Percentiles rank a stretch among this genome's conserved stretches.
phyloP scores from a whole-genome alignment of 2,329 filamentous ascomycete species.

The Verticillium tricorpus region DNA sequence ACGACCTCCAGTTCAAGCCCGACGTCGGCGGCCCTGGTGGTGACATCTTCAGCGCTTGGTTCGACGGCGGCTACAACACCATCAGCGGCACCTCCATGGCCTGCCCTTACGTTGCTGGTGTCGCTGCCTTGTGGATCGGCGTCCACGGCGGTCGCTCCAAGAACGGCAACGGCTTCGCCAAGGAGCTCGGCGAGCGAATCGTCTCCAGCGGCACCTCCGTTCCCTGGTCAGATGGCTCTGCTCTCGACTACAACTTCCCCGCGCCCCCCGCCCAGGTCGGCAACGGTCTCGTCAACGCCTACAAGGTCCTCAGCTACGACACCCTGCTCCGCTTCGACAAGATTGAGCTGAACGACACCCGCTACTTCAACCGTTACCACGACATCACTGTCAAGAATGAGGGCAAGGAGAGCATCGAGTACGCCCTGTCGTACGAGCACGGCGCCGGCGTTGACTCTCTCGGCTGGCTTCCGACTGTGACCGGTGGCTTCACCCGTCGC shows the following conservation, averaged over 20 bases:
- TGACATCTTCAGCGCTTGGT: conserved; percentile 35
- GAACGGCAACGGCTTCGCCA: conserved; percentile 24
- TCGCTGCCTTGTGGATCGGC: conserved; percentile 30
- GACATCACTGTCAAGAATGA: conserved; percentile 29
- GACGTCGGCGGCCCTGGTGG: conserved; percentile 38
- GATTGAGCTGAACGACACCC: conserved; percentile 41
- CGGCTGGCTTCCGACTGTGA: conserved; percentile 4
- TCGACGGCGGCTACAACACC: conserved; percentile 29
- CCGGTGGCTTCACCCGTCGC: conserved; percentile 1
- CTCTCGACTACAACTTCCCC: conserved; percentile 12
- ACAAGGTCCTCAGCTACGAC: conserved; percentile 31
- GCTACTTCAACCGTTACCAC: conserved; percentile 25
- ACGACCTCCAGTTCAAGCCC: conserved; percentile 38
- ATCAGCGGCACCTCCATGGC: conserved; percentile 46
- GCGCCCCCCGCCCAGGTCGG: conserved; percentile 34
- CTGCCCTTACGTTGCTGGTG: conserved; percentile 39
- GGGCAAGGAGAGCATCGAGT: conserved; percentile 26
- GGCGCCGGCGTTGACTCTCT: conserved; percentile 32
- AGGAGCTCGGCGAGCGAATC: conserved; percentile 22
- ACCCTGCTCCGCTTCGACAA: conserved; percentile 31
- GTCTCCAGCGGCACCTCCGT: conserved; percentile 24
- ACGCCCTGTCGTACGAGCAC: conserved; percentile 21
- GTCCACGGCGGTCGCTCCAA: conserved; percentile 23
- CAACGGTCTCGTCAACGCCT: conserved; percentile 35
- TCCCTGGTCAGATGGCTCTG: conserved; percentile 18